Evolutionary conservation across 2,329 filamentous ascomycete species (phyloP).

Genomic region (Aspergillus novofumigatus): DNA sequence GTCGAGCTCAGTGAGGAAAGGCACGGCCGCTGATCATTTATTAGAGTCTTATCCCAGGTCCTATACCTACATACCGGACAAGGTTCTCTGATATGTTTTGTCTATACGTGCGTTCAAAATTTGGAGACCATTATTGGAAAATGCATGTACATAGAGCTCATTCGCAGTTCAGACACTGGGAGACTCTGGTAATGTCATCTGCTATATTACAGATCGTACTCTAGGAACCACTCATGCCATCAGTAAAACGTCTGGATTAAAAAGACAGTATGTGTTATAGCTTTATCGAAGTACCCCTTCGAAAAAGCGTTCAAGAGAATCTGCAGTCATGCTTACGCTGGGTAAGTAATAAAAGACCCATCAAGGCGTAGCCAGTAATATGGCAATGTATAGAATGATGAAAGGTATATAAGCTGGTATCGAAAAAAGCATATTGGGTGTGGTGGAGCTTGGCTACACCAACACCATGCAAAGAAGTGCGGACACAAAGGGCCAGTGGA

Average conservation of each 20-base stretch:
- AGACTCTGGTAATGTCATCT: neutral
- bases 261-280: neutral
- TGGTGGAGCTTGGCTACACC: conserved; percentile 3
- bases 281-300: neutral
- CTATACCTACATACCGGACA: conserved; percentile 37
- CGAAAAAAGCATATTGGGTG: neutral
- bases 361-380: neutral
- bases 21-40: neutral
- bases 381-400: neutral
- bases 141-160: conserved; percentile 1
- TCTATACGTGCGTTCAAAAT: neutral
- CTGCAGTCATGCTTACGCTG: neutral
- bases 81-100: conserved; percentile 13
- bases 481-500: conserved; percentile 14
- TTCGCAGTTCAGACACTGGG: neutral
- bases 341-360: neutral
- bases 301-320: neutral
- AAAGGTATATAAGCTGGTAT: neutral
- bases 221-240: neutral
- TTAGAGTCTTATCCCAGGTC: conserved; percentile 43
- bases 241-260: neutral
- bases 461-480: conserved; percentile 11
- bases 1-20: conserved; percentile 1
- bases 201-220: neutral
- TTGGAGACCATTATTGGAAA: conserved; percentile 4